phyloP scores from a whole-genome alignment of 768 basidiomycete species.

The Termitomyces sp. region DNA sequence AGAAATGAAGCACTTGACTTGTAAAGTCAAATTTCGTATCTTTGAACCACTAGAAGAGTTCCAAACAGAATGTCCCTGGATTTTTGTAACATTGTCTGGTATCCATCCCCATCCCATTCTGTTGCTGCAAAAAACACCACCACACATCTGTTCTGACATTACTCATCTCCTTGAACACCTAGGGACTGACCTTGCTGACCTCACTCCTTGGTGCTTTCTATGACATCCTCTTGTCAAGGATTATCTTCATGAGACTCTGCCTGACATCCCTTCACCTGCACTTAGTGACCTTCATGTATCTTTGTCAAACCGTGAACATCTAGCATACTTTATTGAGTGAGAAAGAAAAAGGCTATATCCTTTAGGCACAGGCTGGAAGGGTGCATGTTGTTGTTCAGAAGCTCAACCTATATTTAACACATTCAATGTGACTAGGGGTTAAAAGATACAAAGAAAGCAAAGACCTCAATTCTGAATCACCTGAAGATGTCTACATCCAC shows the following conservation, averaged over 20 bases:
- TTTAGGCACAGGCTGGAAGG: slow-evolving; percentile 15
- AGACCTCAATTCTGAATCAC: neutral
- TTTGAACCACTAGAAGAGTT: slow-evolving; percentile 13
- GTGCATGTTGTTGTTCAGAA: neutral
- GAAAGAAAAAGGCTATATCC: slow-evolving; percentile 12
- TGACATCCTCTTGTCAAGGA: slow-evolving; percentile 15
- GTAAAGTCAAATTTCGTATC: neutral
- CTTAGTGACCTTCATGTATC: slow-evolving; percentile 23
- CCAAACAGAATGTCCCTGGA: slow-evolving; percentile 9
- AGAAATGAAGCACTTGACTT: neutral
- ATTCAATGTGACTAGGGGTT: neutral
- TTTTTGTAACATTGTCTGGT: slow-evolving; percentile 10
- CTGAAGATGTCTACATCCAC: neutral
- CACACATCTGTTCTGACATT: neutral
- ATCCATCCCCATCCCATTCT: slow-evolving; percentile 19
- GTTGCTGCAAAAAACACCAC: slow-evolving; percentile 18
- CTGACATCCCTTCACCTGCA: slow-evolving; percentile 9
- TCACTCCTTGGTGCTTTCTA: slow-evolving; percentile 21
- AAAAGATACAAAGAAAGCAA: neutral
- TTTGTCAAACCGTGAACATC: slow-evolving; percentile 19
- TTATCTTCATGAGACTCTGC: slow-evolving; percentile 12
- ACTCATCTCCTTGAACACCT: neutral
- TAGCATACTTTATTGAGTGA: slow-evolving; percentile 16
- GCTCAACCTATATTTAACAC: neutral
- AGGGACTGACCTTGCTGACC: slow-evolving; percentile 15